Base-by-base conservation (phyloP, 228 moss, liverwort and hornwort genomes). In the Sphagnum magellanicum region DNA sequence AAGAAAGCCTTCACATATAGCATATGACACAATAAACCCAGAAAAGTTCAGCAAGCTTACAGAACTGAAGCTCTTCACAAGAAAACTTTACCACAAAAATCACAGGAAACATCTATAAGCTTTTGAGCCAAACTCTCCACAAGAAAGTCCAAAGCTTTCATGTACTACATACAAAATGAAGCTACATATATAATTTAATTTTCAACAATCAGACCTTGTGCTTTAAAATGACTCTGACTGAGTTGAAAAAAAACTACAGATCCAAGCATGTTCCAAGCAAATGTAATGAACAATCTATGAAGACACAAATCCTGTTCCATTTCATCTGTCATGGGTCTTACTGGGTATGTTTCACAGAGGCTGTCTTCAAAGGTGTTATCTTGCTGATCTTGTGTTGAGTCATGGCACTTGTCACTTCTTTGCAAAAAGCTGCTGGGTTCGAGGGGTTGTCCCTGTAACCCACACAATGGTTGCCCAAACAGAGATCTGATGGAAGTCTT, bases 361-460 rank as follows among this genome's bases (percentile, higher is more conserved):
- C 13, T 10, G 51, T 67, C 52, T 51, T 51, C n/a, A n/a, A 13
- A 53, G n/a, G n/a, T 17, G 11, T 15, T 6, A 32, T 67, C 51
- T 52, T 67, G 67, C 51, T 52, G 16, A 51, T 51, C 52, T 51
- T 67, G 67, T 17, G 49, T 51, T 15, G 67, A 50, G 15, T 51
- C 67, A 9, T 51, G 67, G 51, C 51, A 52, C n/a, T 67, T 51
- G 10, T 10, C 32, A 49, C 11, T 64, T 13, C 49, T 50, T 32
- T 32, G 32, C 9, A 55, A 8, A 49, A 49, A 50, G 50, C 52
- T 52, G 4, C 8, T 67, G 15, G 51, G 50, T 12, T 16, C 16
- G 16, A n/a, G 60, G 15, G 59, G 69, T 32, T 70, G 6, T 61
- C 61, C 60, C n/a, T 16, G 49, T 14, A 49, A 59, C 11, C 0